Evolutionary conservation across 2,329 filamentous ascomycete species (phyloP).

Genomic region (Neopestalotiopsis clavispora): DNA sequence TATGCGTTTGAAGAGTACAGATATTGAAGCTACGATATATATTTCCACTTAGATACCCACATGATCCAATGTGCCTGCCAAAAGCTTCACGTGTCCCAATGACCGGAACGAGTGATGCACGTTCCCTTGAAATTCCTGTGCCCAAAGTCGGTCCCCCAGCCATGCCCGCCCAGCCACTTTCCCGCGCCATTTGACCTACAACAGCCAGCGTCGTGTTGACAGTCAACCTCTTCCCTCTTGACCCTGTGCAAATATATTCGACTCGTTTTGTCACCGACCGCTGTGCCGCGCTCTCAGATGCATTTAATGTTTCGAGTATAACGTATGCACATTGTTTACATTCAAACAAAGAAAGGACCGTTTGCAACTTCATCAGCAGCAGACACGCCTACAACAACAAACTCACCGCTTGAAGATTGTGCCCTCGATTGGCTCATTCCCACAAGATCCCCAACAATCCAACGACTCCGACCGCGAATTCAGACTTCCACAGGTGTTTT

Average conservation of each 20-base stretch:
- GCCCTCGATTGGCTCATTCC: neutral
- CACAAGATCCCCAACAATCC: neutral
- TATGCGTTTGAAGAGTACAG: no score
- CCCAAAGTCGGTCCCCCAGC: slow-evolving; percentile 4
- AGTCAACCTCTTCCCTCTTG: slow-evolving; percentile 9
- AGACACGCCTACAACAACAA: neutral
- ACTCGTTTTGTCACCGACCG: slow-evolving; percentile 3
- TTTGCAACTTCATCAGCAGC: neutral
- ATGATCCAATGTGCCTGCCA: no score
- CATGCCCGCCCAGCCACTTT: slow-evolving; percentile 17
- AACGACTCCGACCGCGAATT: neutral
- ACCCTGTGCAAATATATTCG: slow-evolving; percentile 8
- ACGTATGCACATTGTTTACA: slow-evolving; percentile 1
- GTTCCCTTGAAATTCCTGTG: neutral
- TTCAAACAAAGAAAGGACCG: neutral
- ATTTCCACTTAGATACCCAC: no score
- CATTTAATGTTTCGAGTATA: neutral
- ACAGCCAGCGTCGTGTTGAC: neutral
- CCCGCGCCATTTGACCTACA: slow-evolving; percentile 5
- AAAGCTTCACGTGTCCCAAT: slow-evolving; percentile 8
- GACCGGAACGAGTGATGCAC: neutral
- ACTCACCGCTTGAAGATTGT: neutral
- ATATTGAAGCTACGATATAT: no score
- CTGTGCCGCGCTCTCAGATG: neutral
- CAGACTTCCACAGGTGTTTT: neutral